phyloP scores from a whole-genome alignment of 495 filamentous ascomycete genomes.

The Hapsidospora chrysogenum region DNA sequence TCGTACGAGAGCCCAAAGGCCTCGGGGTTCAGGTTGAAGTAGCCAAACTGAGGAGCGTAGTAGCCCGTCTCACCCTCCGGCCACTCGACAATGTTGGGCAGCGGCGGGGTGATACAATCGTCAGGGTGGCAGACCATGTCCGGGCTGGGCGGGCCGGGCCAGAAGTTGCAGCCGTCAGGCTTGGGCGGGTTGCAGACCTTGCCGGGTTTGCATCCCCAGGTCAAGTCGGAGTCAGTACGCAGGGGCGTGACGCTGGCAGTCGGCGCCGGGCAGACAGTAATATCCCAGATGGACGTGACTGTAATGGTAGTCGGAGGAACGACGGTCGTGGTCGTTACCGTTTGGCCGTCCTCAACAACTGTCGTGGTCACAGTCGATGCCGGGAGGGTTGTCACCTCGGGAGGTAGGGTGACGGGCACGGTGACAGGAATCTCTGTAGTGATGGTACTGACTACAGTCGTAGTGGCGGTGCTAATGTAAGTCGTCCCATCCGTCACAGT shows the following conservation, averaged over 20 bases:
- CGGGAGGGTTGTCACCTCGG: not conserved
- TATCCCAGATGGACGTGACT: conserved; percentile 8
- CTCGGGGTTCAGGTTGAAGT: conserved; percentile 47
- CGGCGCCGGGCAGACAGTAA: conserved; percentile 15
- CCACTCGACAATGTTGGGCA: conserved; percentile 22
- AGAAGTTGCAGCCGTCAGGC: conserved; percentile 33
- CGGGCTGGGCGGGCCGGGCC: conserved; percentile 30
- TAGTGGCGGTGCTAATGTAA: not conserved
- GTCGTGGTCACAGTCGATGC: not conserved
- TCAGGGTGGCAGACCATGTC: conserved; percentile 35
- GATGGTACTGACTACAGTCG: not conserved
- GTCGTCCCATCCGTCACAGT: not conserved
- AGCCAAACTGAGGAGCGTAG: conserved; percentile 35
- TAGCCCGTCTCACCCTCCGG: conserved; percentile 21
- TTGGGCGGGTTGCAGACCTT: conserved; percentile 37
- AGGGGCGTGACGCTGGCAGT: conserved; percentile 6
- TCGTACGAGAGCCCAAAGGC: conserved; percentile 44
- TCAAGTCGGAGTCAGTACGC: conserved; percentile 14
- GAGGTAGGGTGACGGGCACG: not conserved
- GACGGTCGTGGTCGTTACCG: conserved; percentile 3
- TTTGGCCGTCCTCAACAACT: not conserved
- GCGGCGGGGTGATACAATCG: conserved; percentile 34
- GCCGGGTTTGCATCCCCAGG: conserved; percentile 48
- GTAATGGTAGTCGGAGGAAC: conserved; percentile 8
- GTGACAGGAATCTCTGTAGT: not conserved